Percentiles rank a stretch among this genome's conserved stretches.
Conservation (phyloP, 2,329 filamentous ascomycete genomes). For the Ophiocordyceps camponoti-floridani region DNA sequence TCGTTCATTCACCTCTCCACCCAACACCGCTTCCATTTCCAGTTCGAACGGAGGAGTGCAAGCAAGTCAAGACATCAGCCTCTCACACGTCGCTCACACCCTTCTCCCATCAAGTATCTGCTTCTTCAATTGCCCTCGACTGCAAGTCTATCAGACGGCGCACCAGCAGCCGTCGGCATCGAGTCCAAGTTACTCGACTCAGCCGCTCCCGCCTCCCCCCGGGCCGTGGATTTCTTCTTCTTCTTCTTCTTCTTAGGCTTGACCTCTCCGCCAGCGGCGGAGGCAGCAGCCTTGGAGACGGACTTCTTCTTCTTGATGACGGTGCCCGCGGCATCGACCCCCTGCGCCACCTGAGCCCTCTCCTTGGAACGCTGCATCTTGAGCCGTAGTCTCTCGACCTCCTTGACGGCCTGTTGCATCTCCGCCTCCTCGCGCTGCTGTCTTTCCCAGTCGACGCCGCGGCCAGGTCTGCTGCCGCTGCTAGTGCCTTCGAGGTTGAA, state of each 20-base stretch:
- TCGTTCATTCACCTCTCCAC: no score
- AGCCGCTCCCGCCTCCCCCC: neutral
- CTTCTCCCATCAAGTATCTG: no score
- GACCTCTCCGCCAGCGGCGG: conserved; percentile 14
- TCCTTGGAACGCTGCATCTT: conserved; percentile 80
- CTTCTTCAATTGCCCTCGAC: no score
- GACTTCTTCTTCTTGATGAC: conserved; percentile 50
- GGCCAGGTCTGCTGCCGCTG: conserved; percentile 6
- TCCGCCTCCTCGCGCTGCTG: conserved; percentile 66
- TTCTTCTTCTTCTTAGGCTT: conserved; percentile 34
- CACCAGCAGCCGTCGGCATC: no score
- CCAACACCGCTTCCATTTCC: no score
- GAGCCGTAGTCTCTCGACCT: conserved; percentile 69
- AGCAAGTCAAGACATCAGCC: no score
- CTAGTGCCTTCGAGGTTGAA: conserved; percentile 44
- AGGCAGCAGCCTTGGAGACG: conserved; percentile 19
- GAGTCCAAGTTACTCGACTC: neutral
- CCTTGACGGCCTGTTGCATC: conserved; percentile 74
- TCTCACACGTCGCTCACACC: no score
- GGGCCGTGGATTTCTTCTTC: conserved; percentile 8
- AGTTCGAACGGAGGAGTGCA: no score
- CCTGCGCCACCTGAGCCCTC: conserved; percentile 51
- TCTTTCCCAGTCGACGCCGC: conserved; percentile 39
- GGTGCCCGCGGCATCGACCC: conserved; percentile 46
- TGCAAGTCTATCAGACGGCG: no score